A percentile compares a stretch with the other conserved stretches of the same genome.
Evolutionary conservation across 495 filamentous ascomycete genomes (phyloP).

Genomic region (Xylaria intraflava): DNA sequence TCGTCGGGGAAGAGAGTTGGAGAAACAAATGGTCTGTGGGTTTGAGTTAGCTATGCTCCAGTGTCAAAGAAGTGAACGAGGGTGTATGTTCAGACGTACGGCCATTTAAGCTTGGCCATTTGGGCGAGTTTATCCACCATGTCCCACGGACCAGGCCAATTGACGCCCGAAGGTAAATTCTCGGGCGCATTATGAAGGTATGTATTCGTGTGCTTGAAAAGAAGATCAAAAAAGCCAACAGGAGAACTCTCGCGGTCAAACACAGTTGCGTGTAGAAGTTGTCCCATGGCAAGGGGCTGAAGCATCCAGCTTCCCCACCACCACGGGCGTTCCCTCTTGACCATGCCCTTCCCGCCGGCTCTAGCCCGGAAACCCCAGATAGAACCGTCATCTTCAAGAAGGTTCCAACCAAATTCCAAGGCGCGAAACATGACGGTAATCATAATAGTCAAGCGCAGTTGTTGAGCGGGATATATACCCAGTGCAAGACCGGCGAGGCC

Average conservation of each 20-base stretch:
- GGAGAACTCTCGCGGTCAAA: constrained; percentile 91
- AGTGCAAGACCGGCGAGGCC: constrained; percentile 77
- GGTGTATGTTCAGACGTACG: constrained; percentile 47
- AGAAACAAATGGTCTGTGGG: constrained; percentile 62
- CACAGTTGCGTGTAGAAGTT: constrained; percentile 83
- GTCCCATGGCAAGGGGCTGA: constrained; percentile 85
- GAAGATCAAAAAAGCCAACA: constrained; percentile 60
- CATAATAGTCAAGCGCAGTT: constrained; percentile 69
- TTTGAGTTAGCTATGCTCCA: background rate
- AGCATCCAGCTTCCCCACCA: constrained; percentile 98
- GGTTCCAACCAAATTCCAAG: constrained; percentile 81
- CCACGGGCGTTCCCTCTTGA: constrained; percentile 50
- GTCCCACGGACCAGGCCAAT: constrained; percentile 70
- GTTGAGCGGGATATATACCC: constrained; percentile 67
- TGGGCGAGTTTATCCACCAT: constrained; percentile 75
- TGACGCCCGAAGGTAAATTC: constrained; percentile 54
- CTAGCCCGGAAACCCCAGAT: constrained; percentile 52
- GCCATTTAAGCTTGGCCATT: constrained; percentile 78
- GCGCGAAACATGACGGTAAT: constrained; percentile 74
- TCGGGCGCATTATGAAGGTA: constrained; percentile 73
- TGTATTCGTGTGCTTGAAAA: constrained; percentile 64
- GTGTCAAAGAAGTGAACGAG: background rate
- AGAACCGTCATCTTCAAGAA: constrained; percentile 71
- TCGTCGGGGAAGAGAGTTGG: constrained; percentile 77
- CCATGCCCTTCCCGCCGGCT: constrained; percentile 29